Evolutionary conservation across 805 yeast species (phyloP), one percentile per base, ranked within the genome.

Genomic region (Hanseniaspora taiwanica): DNA sequence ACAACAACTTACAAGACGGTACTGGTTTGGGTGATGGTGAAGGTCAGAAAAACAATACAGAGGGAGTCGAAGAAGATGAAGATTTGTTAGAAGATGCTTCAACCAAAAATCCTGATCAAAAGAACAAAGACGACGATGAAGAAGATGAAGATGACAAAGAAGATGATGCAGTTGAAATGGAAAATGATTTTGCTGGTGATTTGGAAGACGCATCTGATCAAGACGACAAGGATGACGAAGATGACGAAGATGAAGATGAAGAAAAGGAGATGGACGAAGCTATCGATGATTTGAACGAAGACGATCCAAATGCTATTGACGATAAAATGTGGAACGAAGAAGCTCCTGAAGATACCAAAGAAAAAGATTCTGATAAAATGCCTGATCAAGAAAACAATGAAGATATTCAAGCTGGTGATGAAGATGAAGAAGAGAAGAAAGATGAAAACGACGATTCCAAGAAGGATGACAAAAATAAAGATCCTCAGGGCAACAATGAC

Each of bases 111-210:
- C 74, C 78, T 38, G 87, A 86, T 27, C 72, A 81, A 39, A 73
- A 79, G 27, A 74, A 81, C 18, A 69, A 76, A n/a, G 69, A 74
- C 21, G 68, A 69, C 9, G 64, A 66, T 18, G 53, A 53, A 19
- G 52, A 53, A 12, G 64, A 62, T 1, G 78, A 76, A 8, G 79
- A 80, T 16, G 96, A 87, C 48, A 96, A 86, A 46, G 78, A 76
- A 7, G 95, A 91, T 57, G 65, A 89, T 37, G 96, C 96, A 4
- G 85, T 84, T 36, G 94, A 85, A 39, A 82, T 87, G 56, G 94
- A 86, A 51, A 96, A 96, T 27, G 97, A 91, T 51, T 84, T 91
- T 94, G 96, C 91, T 19, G 98, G 98, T 40, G 77, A 84, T 21
- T 58, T 80, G 7, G 96, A 89, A 58, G 86, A 87, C 47, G 68